Evolutionary conservation across 805 yeast species (phyloP), one percentile per base, ranked within the genome.

Genomic region (Lachancea kluyveri): DNA sequence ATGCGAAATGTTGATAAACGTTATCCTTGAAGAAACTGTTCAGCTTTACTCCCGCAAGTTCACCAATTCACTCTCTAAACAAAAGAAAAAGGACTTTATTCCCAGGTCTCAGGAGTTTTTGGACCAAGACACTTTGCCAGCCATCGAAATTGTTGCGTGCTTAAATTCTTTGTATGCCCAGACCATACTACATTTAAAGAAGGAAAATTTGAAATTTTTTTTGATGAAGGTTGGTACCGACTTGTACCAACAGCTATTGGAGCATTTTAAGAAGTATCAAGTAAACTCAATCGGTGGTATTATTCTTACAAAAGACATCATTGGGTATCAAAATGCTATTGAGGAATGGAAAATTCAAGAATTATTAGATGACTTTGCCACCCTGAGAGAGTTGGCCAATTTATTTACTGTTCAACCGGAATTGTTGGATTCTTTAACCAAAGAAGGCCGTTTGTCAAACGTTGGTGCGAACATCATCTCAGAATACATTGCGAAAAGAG

Each of bases 401-500:
- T 62, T 88, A 37, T 88, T 79, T 54, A 79, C 94, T 0, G 94
- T 85, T 11, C 92, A 83, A 50, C 81, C 90, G 2, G 82, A 82
- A 36, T 68, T 84, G 45, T 62, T 87, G 33, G 77, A 77, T 41
- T 82, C 94, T 1, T 66, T 87, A 48, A 76, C 86, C 2, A 76
- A 78, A 24, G 95, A 86, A 48, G 92, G 95, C 1, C 85, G 78
- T 45, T 63, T 87, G 40, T 76, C 79, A 1, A 68, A 67, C 35
- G 65, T 85, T 52, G 78, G 76, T 49, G 77, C 77, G 7, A 67
- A 65, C 28, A 61, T 79, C 5, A 62, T 84, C 20, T 70, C 79
- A 37, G 79, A 73, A 43, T 82, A 79, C 43, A 74, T 84, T 28
- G 59, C 77, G 7, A 79, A 74, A 45, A 65, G 94, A 46, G 67